Evolutionary conservation across 768 basidiomycete species (phyloP).

Genomic region (Pholiota molesta): DNA sequence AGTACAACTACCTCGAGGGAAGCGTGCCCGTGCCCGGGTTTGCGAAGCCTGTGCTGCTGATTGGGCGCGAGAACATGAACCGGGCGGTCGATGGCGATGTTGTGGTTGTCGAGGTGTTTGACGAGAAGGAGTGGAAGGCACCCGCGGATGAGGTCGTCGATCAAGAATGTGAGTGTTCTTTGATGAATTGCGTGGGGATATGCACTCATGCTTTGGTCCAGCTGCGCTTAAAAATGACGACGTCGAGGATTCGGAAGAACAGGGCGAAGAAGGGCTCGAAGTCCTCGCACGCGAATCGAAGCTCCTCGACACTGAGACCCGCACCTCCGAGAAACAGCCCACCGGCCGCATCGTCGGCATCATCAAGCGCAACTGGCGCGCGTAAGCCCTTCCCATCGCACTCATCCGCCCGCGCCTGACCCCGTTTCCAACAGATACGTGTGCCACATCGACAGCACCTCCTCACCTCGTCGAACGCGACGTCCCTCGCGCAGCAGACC

Average conservation of each 20-base stretch:
- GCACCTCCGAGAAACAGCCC: slow-evolving; percentile 72
- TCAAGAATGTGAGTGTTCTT: slow-evolving; percentile 71
- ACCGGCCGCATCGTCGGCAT: slow-evolving; percentile 92
- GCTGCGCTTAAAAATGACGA: slow-evolving; percentile 87
- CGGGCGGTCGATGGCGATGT: slow-evolving; percentile 92
- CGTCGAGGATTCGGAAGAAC: slow-evolving; percentile 75
- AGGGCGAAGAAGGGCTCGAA: slow-evolving; percentile 44
- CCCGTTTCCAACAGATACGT: slow-evolving; percentile 92
- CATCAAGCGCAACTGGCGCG: slow-evolving; percentile 94
- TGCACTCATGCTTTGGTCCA: slow-evolving; percentile 28
- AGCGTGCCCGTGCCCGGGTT: slow-evolving; percentile 77
- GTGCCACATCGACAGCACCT: slow-evolving; percentile 91
- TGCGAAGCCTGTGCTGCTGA: slow-evolving; percentile 77
- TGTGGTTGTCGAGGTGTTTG: slow-evolving; percentile 88
- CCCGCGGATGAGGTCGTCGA: slow-evolving; percentile 93
- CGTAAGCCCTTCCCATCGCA: too few relatives aligned
- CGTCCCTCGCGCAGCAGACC: slow-evolving; percentile 84
- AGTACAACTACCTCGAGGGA: slow-evolving; percentile 97
- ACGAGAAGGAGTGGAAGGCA: slow-evolving; percentile 89
- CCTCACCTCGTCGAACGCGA: slow-evolving; percentile 79
- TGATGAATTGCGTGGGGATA: neutral
- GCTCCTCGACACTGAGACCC: slow-evolving; percentile 37
- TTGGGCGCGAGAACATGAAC: slow-evolving; percentile 94
- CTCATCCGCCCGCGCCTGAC: too few relatives aligned
- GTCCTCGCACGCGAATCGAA: slow-evolving; percentile 46